These are phyloP conservation scores for Penicillium paradoxum DNA, from an alignment of 495 filamentous ascomycete species.

Conservation along the genomic window DNA sequence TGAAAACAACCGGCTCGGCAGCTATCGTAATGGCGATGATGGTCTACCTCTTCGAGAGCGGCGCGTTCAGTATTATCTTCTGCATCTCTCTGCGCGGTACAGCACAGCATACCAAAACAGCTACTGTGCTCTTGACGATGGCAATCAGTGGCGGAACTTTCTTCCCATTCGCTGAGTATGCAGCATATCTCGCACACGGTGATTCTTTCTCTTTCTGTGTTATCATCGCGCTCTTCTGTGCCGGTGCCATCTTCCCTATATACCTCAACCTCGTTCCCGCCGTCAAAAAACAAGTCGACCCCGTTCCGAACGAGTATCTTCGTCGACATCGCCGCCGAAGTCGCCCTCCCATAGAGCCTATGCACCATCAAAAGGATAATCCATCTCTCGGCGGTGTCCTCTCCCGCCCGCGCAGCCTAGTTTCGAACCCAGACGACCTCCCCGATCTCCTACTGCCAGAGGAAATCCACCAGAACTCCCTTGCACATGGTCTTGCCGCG, in stretches of 20 bases:
- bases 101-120: constrained; percentile 57
- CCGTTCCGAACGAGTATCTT: constrained; percentile 44
- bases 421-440: constrained; percentile 27
- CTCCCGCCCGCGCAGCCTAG: constrained; percentile 36
- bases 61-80: constrained; percentile 59
- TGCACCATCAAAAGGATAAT: constrained; percentile 34
- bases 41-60: constrained; percentile 57
- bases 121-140: constrained; percentile 47
- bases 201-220: constrained; percentile 51
- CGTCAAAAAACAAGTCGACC: constrained; percentile 60
- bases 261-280: constrained; percentile 53
- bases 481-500: not conserved
- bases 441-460: constrained; percentile 24
- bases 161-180: constrained; percentile 52
- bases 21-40: constrained; percentile 50
- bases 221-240: constrained; percentile 53
- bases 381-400: constrained; percentile 33
- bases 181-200: constrained; percentile 33
- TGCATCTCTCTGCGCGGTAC: constrained; percentile 57
- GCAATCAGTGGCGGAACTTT: constrained; percentile 53
- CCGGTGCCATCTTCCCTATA: constrained; percentile 54
- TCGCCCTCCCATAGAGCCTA: constrained; percentile 10
- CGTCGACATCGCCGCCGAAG: constrained; percentile 31
- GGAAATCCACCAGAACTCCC: constrained; percentile 10
- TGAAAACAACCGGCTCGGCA: constrained; percentile 44